Percentiles rank a stretch among this genome's conserved stretches.
phyloP scores from a whole-genome alignment of 108 stramenopile species.

The Stephanodiscus triporus region DNA sequence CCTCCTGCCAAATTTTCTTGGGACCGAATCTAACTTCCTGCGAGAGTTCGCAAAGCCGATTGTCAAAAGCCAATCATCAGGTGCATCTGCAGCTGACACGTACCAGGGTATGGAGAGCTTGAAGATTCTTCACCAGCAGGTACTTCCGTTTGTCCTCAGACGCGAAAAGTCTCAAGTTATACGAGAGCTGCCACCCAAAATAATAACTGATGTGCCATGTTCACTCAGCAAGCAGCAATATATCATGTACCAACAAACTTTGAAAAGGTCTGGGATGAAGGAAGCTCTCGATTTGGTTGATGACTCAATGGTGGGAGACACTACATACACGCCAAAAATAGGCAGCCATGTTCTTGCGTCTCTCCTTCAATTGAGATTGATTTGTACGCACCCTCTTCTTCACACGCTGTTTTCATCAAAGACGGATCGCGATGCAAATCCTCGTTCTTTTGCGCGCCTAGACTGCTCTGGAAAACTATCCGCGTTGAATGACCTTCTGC shows the following conservation, averaged over 20 bases:
- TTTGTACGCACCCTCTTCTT: constrained; percentile 89
- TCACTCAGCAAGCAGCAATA: constrained; percentile 71
- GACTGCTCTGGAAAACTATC: constrained; percentile 86
- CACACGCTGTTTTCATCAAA: constrained; percentile 55
- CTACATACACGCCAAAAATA: constrained; percentile 11
- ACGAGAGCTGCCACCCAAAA: constrained; percentile 95
- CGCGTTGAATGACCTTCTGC: constrained; percentile 77
- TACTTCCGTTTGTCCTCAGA: constrained; percentile 92
- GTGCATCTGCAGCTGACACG: constrained; percentile 64
- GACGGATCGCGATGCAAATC: constrained; percentile 49
- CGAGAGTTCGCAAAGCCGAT: constrained; percentile 89
- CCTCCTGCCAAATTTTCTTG: constrained; percentile 96
- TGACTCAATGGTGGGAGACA: constrained; percentile 18
- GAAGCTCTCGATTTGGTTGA: constrained; percentile 49
- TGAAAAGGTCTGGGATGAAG: constrained; percentile 42
- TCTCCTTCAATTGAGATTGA: constrained; percentile 77
- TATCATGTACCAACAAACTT: constrained; percentile 60
- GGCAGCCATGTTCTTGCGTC: constrained; percentile 64
- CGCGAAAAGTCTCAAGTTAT: constrained; percentile 94
- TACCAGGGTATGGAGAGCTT: constrained; percentile 71
- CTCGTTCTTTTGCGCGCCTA: constrained; percentile 23
- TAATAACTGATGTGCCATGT: constrained; percentile 84
- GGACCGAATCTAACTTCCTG: constrained; percentile 68
- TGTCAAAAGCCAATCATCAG: constrained; percentile 61
- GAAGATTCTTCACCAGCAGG: constrained; percentile 90